Conservation (phyloP, 345 rosid species). For the Acer yangbiense region DNA sequence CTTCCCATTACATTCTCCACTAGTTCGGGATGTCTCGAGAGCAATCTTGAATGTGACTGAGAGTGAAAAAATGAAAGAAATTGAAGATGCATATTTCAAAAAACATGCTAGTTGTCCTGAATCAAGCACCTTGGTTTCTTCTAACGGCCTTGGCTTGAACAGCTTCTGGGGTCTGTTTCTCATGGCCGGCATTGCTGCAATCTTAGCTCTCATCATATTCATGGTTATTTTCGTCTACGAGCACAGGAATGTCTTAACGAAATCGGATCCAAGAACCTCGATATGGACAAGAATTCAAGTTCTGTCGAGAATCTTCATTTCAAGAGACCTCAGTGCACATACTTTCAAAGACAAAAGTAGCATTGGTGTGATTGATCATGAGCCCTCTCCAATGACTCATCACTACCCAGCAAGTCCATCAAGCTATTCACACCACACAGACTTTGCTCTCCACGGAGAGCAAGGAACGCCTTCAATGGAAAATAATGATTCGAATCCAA, state of each 20-base stretch:
- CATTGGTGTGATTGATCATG: neutral
- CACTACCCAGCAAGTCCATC: slow-evolving; percentile 24
- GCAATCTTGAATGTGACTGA: slow-evolving; percentile 43
- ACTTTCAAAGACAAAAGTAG: slow-evolving; percentile 23
- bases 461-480: slow-evolving; percentile 20
- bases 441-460: slow-evolving; percentile 18
- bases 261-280: slow-evolving; percentile 25
- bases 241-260: slow-evolving; percentile 12
- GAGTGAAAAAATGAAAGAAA: slow-evolving; percentile 30
- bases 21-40: slow-evolving; percentile 47
- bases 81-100: slow-evolving; percentile 37
- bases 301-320: slow-evolving; percentile 30
- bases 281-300: slow-evolving; percentile 22
- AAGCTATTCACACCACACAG: slow-evolving; percentile 17
- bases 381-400: neutral
- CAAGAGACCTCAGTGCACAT: slow-evolving; percentile 39
- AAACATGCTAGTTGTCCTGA: slow-evolving; percentile 26
- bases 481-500: neutral
- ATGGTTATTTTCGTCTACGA: slow-evolving; percentile 20
- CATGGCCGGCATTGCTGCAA: slow-evolving; percentile 32
- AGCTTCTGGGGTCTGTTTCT: slow-evolving; percentile 53
- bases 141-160: slow-evolving; percentile 37
- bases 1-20: slow-evolving; percentile 48
- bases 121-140: slow-evolving; percentile 24
- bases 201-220: slow-evolving; percentile 31